phyloP scores from a whole-genome alignment of 176 grass and related monocot species.

The Metroxylon sagu region DNA sequence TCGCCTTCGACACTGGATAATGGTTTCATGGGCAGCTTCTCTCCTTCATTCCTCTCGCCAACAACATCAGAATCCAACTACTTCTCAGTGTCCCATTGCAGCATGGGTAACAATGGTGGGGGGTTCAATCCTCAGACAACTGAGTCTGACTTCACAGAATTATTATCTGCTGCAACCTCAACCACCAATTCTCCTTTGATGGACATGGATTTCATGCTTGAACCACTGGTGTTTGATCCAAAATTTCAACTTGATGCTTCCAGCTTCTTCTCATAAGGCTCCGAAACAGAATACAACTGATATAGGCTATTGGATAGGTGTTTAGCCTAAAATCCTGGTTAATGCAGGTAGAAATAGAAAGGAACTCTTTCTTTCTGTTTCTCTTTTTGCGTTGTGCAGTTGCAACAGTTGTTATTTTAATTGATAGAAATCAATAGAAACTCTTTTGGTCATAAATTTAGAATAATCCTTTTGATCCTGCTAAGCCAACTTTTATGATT shows the following conservation, averaged over 20 bases:
- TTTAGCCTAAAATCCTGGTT: too few relatives aligned
- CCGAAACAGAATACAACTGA: not conserved
- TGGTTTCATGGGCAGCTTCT: conserved; percentile 3
- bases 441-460: too few relatives aligned
- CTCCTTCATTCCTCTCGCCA: conserved; percentile 16
- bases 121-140: not conserved
- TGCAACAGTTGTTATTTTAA: too few relatives aligned
- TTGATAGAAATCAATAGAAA: too few relatives aligned
- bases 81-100: conserved; percentile 14
- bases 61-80: conserved; percentile 8
- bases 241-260: conserved; percentile 10
- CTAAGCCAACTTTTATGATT: too few relatives aligned
- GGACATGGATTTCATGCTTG: conserved; percentile 23
- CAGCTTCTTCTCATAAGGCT: conserved; percentile 16
- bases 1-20: conserved; percentile 8
- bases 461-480: too few relatives aligned
- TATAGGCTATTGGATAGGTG: too few relatives aligned
- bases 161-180: conserved; percentile 8
- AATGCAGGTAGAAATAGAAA: too few relatives aligned
- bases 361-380: too few relatives aligned
- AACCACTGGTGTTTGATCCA: conserved; percentile 2
- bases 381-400: too few relatives aligned
- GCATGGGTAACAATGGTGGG: conserved; percentile 9
- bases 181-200: conserved; percentile 17
- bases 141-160: conserved; percentile 16